Conservation (phyloP, 495 filamentous ascomycete genomes). For the Glutinoglossum americanum region DNA sequence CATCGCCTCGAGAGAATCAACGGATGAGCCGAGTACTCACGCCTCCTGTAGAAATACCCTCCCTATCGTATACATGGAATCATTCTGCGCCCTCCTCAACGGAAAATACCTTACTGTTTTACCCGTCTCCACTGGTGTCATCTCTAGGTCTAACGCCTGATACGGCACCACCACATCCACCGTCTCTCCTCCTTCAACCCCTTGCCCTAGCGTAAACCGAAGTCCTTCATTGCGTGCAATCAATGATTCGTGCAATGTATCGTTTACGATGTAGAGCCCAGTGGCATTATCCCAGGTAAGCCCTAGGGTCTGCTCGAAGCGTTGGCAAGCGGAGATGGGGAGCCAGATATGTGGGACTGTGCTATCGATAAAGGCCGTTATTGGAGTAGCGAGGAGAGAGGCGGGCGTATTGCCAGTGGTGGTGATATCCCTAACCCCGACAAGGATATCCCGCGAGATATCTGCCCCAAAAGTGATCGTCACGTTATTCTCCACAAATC, state of each 20-base stretch:
- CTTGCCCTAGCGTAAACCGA: slow-evolving; percentile 25
- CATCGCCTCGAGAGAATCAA: too few relatives aligned
- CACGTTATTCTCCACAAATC: slow-evolving; percentile 26
- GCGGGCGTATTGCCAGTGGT: slow-evolving; percentile 9
- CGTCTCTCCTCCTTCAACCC: slow-evolving; percentile 16
- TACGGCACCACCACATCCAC: slow-evolving; percentile 31
- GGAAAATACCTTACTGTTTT: slow-evolving; percentile 1
- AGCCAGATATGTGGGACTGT: slow-evolving; percentile 45
- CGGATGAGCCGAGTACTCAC: not conserved
- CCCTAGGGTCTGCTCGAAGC: slow-evolving; percentile 37
- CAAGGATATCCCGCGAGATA: slow-evolving; percentile 26
- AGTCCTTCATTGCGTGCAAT: slow-evolving; percentile 22
- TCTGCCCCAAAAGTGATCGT: slow-evolving; percentile 27
- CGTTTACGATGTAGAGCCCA: slow-evolving; percentile 26
- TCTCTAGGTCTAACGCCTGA: slow-evolving; percentile 26
- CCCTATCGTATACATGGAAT: slow-evolving; percentile 4
- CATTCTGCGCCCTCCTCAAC: not conserved
- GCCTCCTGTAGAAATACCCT: slow-evolving; percentile 4
- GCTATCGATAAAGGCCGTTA: not conserved
- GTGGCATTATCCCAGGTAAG: slow-evolving; percentile 31
- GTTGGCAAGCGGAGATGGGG: slow-evolving; percentile 34
- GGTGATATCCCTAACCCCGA: slow-evolving; percentile 26
- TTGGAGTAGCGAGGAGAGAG: too few relatives aligned
- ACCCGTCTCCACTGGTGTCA: slow-evolving; percentile 8
- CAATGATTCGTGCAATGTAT: slow-evolving; percentile 9